Evolutionary conservation across 768 basidiomycete species (phyloP).

Genomic region (Boletus bicolor): DNA sequence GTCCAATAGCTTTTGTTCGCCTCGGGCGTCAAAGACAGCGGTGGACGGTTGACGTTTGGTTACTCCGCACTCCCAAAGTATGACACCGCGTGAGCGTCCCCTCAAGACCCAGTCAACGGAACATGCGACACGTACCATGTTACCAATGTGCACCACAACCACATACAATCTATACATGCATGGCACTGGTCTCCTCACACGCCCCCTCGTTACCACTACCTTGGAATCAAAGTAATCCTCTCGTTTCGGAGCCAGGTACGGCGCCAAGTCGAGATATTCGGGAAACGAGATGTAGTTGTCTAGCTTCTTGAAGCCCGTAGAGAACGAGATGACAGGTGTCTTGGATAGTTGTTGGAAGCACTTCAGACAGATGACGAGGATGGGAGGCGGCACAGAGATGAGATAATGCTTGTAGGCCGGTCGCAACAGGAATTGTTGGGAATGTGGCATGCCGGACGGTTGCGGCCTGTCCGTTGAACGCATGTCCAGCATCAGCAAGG

Average conservation of each 20-base stretch:
- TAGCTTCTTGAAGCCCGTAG: constrained; percentile 79
- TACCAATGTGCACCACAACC: constrained; percentile 83
- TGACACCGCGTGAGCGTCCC: neutral
- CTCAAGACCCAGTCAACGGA: too few relatives aligned
- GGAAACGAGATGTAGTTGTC: constrained; percentile 93
- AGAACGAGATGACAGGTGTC: constrained; percentile 57
- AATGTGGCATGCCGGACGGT: constrained; percentile 33
- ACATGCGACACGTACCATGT: constrained; percentile 57
- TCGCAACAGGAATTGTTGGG: constrained; percentile 68
- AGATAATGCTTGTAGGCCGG: constrained; percentile 94
- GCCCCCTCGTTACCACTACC: constrained; percentile 21
- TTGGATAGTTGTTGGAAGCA: constrained; percentile 85
- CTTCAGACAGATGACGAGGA: constrained; percentile 91
- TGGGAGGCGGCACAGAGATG: constrained; percentile 78
- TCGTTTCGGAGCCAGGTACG: constrained; percentile 80
- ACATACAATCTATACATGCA: constrained; percentile 74
- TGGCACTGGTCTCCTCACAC: constrained; percentile 26
- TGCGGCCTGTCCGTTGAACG: constrained; percentile 35
- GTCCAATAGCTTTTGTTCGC: too few relatives aligned
- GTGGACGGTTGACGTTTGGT: too few relatives aligned
- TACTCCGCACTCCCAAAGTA: too few relatives aligned
- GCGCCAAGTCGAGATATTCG: constrained; percentile 76
- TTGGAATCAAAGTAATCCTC: constrained; percentile 62
- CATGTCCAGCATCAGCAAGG: constrained; percentile 17
- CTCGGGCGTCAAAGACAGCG: too few relatives aligned